Conservation (phyloP, 495 filamentous ascomycete species). For the Usnea hakonensis region DNA sequence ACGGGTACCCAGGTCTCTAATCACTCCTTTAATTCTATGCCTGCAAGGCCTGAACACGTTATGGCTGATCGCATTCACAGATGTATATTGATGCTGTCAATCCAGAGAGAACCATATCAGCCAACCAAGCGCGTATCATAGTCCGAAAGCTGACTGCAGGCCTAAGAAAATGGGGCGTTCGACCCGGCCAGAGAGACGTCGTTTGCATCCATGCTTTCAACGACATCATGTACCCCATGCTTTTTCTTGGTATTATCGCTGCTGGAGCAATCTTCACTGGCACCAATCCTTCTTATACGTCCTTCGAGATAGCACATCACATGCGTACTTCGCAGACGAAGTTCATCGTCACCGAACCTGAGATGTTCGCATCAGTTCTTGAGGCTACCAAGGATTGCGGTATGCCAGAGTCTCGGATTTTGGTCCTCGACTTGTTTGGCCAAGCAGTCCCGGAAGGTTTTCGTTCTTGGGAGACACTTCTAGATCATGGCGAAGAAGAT, state of each 20-base stretch:
- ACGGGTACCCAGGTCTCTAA: not conserved
- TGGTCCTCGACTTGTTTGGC: slow-evolving; percentile 34
- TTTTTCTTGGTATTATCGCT: slow-evolving; percentile 29
- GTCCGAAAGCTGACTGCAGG: slow-evolving; percentile 44
- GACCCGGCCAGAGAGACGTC: slow-evolving; percentile 38
- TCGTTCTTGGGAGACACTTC: slow-evolving; percentile 41
- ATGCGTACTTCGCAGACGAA: slow-evolving; percentile 32
- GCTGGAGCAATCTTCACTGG: slow-evolving; percentile 32
- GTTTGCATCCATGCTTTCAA: slow-evolving; percentile 55
- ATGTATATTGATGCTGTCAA: slow-evolving; percentile 47
- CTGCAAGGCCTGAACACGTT: not conserved
- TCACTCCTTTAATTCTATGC: not conserved
- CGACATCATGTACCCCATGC: slow-evolving; percentile 31
- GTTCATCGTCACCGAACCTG: slow-evolving; percentile 41
- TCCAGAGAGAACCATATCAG: slow-evolving; percentile 42
- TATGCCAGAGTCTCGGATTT: slow-evolving; percentile 34
- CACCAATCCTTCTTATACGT: slow-evolving; percentile 34
- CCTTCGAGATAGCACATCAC: slow-evolving; percentile 34
- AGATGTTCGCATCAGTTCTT: slow-evolving; percentile 36
- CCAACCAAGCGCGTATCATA: slow-evolving; percentile 39
- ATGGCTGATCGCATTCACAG: slow-evolving; percentile 21
- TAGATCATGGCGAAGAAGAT: slow-evolving; percentile 40
- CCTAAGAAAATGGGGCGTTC: slow-evolving; percentile 40
- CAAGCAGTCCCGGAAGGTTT: slow-evolving; percentile 31
- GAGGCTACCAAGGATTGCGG: slow-evolving; percentile 37